Evolutionary conservation across 2,329 filamentous ascomycete genomes (phyloP).

Genomic region (Arthrinium phaeospermum): DNA sequence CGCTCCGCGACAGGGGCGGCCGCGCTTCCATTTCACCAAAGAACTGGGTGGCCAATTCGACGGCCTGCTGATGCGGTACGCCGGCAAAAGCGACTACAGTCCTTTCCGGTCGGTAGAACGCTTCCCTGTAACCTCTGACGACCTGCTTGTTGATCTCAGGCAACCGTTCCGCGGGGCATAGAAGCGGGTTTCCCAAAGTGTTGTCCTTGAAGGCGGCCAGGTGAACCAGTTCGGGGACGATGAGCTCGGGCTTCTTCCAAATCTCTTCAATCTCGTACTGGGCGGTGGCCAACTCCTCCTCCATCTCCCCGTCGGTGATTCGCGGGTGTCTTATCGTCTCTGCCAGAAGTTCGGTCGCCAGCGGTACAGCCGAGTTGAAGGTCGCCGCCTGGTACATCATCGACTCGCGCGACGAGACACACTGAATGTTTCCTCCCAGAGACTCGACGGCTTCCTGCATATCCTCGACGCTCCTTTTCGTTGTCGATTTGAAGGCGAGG

Average conservation of each 20-base stretch:
- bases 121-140: conserved; percentile 77
- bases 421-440: conserved; percentile 94
- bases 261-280: conserved; percentile 97
- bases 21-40: conserved; percentile 87
- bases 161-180: conserved; percentile 88
- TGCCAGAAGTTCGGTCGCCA: conserved; percentile 82
- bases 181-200: conserved; percentile 88
- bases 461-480: conserved; percentile 73
- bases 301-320: conserved; percentile 86
- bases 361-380: conserved; percentile 90
- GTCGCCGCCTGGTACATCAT: conserved; percentile 99
- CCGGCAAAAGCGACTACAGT: conserved; percentile 97
- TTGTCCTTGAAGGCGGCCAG: conserved; percentile 96
- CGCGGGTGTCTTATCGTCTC: conserved; percentile 89
- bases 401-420: conserved; percentile 90
- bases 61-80: conserved; percentile 80
- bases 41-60: conserved; percentile 79
- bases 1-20: conserved; percentile 58
- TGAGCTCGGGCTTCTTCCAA: conserved; percentile 96
- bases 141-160: conserved; percentile 73
- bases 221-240: conserved; percentile 92
- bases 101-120: conserved; percentile 87
- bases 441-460: conserved; percentile 89
- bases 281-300: conserved; percentile 86
- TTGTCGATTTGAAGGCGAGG: conserved; percentile 90